These are phyloP conservation scores for Phaffomyces thermotolerans DNA, from an alignment of 805 yeast species.

Conservation along the genomic window DNA sequence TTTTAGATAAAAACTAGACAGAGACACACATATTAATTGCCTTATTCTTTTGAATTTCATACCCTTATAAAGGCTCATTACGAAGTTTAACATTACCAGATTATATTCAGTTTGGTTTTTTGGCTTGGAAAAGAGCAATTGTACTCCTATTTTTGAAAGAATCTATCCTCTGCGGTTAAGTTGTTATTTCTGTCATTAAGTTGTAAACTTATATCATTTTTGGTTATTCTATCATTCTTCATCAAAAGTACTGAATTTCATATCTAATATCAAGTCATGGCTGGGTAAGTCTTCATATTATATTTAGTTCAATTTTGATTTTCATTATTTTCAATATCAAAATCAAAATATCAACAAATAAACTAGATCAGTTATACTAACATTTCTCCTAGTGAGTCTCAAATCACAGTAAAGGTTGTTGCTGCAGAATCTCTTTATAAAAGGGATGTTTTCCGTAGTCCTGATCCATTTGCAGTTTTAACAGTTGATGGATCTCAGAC, in stretches of 20 bases:
- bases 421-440: conserved; percentile 96
- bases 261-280: background rate
- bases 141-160: background rate
- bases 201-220: background rate
- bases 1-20: background rate
- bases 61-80: no score
- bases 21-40: background rate
- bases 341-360: no score
- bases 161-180: background rate
- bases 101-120: background rate
- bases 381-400: conserved; percentile 12
- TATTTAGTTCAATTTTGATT: no score
- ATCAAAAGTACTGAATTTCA: no score
- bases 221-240: background rate
- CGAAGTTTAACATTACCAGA: background rate
- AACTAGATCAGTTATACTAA: conserved; percentile 7
- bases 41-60: background rate
- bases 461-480: conserved; percentile 96
- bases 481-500: conserved; percentile 98
- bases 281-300: background rate
- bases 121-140: background rate
- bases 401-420: conserved; percentile 56
- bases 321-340: no score
- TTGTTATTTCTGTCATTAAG: background rate
- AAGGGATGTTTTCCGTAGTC: conserved; percentile 90